Evolutionary conservation across 768 basidiomycete genomes (phyloP), one percentile per base, ranked within the genome.

Genomic region (Sporobolomyces phaffii): DNA sequence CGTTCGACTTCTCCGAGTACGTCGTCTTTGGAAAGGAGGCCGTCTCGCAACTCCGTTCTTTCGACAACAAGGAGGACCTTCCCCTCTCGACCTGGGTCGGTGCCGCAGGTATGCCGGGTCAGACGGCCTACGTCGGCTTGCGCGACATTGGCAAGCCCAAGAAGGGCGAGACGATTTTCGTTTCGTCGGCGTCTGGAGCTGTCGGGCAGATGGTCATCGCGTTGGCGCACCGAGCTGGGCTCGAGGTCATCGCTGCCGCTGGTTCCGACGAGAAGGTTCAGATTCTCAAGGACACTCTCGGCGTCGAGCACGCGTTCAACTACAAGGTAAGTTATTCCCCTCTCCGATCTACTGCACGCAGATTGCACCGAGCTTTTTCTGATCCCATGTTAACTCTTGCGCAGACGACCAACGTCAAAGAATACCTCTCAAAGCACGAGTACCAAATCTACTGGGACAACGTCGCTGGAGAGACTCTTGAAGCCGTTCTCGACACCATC

Each of bases 201-300:
- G 75, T 76, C 48, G 75, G 75, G 15, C 83, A 83, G 83, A 84
- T 80, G 22, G 80, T 81, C 51, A 75, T 79, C 34, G 81, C 80
- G 68, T 72, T 82, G 33, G 80, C 81, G 18, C 81, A 81, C 66
- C 57, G 56, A 1, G 72, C 75, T 0, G 82, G 82, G 2, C 61
- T 79, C 47, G 86, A 85, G 73, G 87, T 89, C 40, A 87, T 90
- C 58, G 85, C 82, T 0, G 86, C 84, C 0, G 85, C 86, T 0
- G 86, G 88, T 2, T 82, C 83, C 0, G 85, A 87, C 18, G 85
- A 86, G 62, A 89, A 90, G 76, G 85, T 89, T 11, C 73, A 79
- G 6, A 86, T 82, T 73, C 66, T 86, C 76, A 81, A 81, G 53
- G 79, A 76, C 2, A 62, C 81, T 2, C 69, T 86, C 36, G 86